Evolutionary conservation across 768 basidiomycete genomes (phyloP), one percentile per base, ranked within the genome.

Genomic region (Phlegmacium glaucopus): DNA sequence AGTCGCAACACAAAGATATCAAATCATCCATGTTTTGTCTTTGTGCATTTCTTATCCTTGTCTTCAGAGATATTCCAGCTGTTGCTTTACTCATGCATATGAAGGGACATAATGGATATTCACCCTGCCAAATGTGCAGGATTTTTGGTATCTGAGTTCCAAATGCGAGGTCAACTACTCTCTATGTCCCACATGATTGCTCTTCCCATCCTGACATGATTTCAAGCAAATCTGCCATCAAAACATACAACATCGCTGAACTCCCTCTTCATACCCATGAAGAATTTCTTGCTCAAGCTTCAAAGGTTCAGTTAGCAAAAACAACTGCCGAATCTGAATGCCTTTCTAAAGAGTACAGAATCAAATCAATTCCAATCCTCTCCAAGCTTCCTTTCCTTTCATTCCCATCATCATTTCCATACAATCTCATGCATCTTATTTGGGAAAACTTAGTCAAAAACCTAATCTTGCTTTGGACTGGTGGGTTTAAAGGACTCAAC

Each of bases 361-460:
- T 72, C 48, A 68, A 68, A 18, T 65, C 62, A 6, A 25, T 60
- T 13, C 54, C 74, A 3, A 27, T 70, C 0, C 64, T 75, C 15
- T 47, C 49, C 8, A 9, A 22, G 10, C 61, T 75, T 1, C 42
- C 54, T 1, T 72, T 66, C 0, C 47, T 75, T 16, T 56, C 57
- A 4, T 70, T 74, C 50, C 69, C 76, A 1, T 1, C 15, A 2
- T 70, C 70, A 12, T 72, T 75, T 16, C 75, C 74, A 0, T 68
- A 70, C 49, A 75, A 79, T 41, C 73, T 76, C 58, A 77, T 79
- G 71, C 77, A 80, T 43, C 61, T 75, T 0, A 58, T 78, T 17
- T 71, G 58, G 53, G 73, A 75, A 49, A 79, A 79, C 49, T 39
- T 75, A 1, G 50, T 75, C 26, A 57, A 53, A 16, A 73, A 70